Percentiles rank a stretch among this genome's conserved stretches.
Conservation (phyloP, 2,329 filamentous ascomycete species). For the Clathrospora elynae region DNA sequence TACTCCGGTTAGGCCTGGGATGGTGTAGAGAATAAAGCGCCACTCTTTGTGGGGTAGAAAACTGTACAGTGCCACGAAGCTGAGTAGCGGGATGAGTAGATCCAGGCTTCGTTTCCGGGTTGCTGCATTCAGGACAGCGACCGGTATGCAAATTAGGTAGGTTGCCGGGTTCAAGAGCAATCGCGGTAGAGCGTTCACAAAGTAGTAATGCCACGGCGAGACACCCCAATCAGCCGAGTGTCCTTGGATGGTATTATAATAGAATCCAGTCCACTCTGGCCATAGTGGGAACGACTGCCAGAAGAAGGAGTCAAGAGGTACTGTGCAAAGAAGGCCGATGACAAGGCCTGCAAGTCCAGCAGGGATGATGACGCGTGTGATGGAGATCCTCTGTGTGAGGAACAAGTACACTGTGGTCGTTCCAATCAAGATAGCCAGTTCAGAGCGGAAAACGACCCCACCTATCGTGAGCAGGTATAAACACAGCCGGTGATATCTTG, state of each 20-base stretch:
- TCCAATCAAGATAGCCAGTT: constrained; percentile 79
- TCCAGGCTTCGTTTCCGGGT: constrained; percentile 53
- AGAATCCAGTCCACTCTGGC: constrained; percentile 89
- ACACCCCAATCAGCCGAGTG: constrained; percentile 87
- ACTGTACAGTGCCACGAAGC: constrained; percentile 81
- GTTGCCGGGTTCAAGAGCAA: constrained; percentile 80
- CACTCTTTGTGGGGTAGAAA: constrained; percentile 94
- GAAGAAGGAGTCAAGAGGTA: constrained; percentile 87
- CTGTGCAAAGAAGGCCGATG: constrained; percentile 70
- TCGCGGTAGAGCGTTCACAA: constrained; percentile 77
- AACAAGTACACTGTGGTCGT: constrained; percentile 71
- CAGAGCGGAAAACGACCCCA: constrained; percentile 85
- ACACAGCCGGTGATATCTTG: constrained; percentile 64
- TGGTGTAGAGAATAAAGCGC: constrained; percentile 88
- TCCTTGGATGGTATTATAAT: constrained; percentile 86
- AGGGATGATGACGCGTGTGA: constrained; percentile 64
- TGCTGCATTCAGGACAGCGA: constrained; percentile 57
- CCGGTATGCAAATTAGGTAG: constrained; percentile 58
- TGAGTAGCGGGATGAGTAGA: constrained; percentile 67
- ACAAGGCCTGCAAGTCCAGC: constrained; percentile 68
- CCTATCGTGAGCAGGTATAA: constrained; percentile 78
- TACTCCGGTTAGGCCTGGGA: constrained; percentile 79
- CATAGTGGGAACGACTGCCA: constrained; percentile 80
- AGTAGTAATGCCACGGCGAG: constrained; percentile 85
- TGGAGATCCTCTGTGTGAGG: constrained; percentile 57